Evolutionary conservation across 371 early-diverging fungal genomes (phyloP), one percentile per base, ranked within the genome.

Genomic region (Lichtheimia hyalospora): DNA sequence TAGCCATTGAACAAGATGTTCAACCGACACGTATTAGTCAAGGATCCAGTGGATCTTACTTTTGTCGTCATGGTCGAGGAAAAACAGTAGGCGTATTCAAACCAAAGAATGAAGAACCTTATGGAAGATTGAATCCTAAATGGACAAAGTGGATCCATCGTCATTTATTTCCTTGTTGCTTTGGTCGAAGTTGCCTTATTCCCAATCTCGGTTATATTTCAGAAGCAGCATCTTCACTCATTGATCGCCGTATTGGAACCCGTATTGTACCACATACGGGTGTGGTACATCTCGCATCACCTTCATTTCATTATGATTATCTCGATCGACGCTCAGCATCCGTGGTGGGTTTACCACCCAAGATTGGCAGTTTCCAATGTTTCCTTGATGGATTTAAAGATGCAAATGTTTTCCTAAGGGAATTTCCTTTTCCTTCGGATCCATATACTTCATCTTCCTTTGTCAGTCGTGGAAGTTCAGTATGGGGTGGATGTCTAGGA

Each of bases 101-200:
- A 61, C 96, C 96, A 6, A 93, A 93, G 71, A 89, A 96, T 63
- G 96, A 96, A 69, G 96, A 96, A 66, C 96, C 95, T 1, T 96
- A 95, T 68, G 94, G 94, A 0, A 81, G 87, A 5, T 68, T 92
- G 44, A 96, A 95, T 69, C 95, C 95, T 3, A 96, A 96, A 73
- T 96, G 94, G 95, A 87, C 90, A 3, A 95, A 96, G 68, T 95
- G 93, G 94, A 71, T 93, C n/a, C 95, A 95, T 64, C 80, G 89
- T 16, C 92, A 91, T 70, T 60, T 92, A 24, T 89, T 92, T 54
- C 93, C 93, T 3, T 96, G 94, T 67, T 92, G 87, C 64, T 96
- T 94, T 84, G 95, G 96, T 0, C 84, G 96, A 20, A 86, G 87
- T 34, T 92, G 95, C 62, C 63, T 95, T 58, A 92, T 95, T 34